These are phyloP conservation scores for Pichia cabralensis DNA, from an alignment of 805 yeast genomes.

Conservation along the genomic window DNA sequence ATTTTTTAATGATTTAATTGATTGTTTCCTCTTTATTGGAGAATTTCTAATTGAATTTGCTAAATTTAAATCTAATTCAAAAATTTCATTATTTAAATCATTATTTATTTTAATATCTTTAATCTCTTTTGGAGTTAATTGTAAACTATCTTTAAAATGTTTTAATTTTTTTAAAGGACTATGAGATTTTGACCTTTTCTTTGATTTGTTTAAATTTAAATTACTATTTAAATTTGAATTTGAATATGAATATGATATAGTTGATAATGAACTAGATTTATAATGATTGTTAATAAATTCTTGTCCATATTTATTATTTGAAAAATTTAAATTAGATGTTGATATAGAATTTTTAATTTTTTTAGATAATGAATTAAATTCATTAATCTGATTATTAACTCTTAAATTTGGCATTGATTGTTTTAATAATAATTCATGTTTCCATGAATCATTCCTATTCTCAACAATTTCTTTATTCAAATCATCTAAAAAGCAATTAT, in stretches of 20 bases:
- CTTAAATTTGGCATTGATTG: constrained; percentile 4
- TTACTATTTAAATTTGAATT: no score
- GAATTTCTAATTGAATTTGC: constrained; percentile 20
- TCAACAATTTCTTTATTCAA: constrained; percentile 4
- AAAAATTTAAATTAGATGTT: neutral
- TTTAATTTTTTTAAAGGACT: constrained; percentile 22
- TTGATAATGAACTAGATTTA: constrained; percentile 7
- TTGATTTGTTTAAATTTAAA: no score
- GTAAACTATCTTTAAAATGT: constrained; percentile 15
- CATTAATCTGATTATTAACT: neutral
- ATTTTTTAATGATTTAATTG: constrained; percentile 6
- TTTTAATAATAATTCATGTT: constrained; percentile 1
- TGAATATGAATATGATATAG: no score
- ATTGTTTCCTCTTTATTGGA: constrained; percentile 13
- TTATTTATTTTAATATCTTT: neutral
- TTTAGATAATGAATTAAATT: constrained; percentile 3
- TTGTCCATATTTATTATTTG: no score
- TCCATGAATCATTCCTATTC: neutral
- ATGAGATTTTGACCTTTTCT: constrained; percentile 10
- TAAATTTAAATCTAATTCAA: constrained; percentile 21
- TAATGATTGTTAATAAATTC: no score
- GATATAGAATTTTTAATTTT: neutral
- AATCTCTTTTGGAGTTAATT: neutral
- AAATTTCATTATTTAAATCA: no score
- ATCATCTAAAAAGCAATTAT: constrained; percentile 1